Percentiles rank a stretch among this genome's conserved stretches.
phyloP scores from a whole-genome alignment of 2,329 filamentous ascomycete genomes.

The Alternaria viburni region DNA sequence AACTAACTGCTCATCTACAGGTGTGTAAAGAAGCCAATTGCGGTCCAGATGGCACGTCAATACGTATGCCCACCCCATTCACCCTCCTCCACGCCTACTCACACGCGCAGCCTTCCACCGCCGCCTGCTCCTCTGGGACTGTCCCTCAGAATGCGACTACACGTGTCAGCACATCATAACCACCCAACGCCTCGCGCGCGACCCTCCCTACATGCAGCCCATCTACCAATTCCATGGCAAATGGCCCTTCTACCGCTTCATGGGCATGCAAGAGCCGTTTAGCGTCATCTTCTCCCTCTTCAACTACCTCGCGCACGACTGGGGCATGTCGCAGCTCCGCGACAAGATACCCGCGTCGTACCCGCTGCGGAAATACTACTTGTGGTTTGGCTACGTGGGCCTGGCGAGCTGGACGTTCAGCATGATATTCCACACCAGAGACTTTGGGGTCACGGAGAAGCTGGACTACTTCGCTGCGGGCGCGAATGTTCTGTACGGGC shows the following conservation, averaged over 20 bases:
- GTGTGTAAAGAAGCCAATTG: conserved; percentile 85
- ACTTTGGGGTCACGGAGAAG: conserved; percentile 86
- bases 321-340: conserved; percentile 75
- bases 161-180: conserved; percentile 95
- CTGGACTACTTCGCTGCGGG: conserved; percentile 96
- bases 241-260: conserved; percentile 92
- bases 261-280: conserved; percentile 94
- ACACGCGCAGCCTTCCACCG: conserved; percentile 72
- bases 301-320: conserved; percentile 85
- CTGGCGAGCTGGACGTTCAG: conserved; percentile 85
- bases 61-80: conserved; percentile 65
- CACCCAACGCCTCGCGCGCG: conserved; percentile 67
- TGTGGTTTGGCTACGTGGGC: conserved; percentile 79
- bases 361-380: conserved; percentile 79
- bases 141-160: conserved; percentile 95
- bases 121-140: conserved; percentile 89
- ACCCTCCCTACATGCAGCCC: conserved; percentile 67
- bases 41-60: conserved; percentile 64
- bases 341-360: conserved; percentile 74
- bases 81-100: not conserved
- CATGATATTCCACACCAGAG: conserved; percentile 89
- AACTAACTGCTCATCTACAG: conserved; percentile 54
- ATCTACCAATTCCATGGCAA: conserved; percentile 97
- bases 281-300: conserved; percentile 91
- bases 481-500: conserved; percentile 85